Evolutionary conservation across 805 yeast genomes (phyloP).

Genomic region (Zygoascus ofunaensis): DNA sequence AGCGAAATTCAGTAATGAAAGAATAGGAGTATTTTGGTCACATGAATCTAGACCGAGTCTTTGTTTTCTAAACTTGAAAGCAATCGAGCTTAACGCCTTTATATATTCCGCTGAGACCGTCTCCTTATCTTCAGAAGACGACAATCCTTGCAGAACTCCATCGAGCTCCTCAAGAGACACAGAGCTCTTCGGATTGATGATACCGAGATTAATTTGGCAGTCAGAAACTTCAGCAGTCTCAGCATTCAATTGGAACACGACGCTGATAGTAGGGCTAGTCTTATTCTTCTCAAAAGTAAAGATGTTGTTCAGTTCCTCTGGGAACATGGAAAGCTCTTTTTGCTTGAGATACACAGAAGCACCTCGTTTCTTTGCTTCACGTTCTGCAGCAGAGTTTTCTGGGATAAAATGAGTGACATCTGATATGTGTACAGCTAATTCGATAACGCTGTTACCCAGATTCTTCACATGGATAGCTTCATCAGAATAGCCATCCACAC

Average conservation of each 20-base stretch:
- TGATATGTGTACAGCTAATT: conserved; percentile 76
- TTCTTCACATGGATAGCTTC: conserved; percentile 76
- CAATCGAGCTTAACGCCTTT: conserved; percentile 52
- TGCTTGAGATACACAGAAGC: conserved; percentile 85
- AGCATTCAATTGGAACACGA: conserved; percentile 72
- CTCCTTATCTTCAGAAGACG: conserved; percentile 2
- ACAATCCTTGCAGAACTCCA: conserved; percentile 8
- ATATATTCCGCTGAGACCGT: conserved; percentile 49
- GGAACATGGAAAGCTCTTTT: conserved; percentile 56
- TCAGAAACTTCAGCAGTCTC: conserved; percentile 61
- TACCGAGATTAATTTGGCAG: conserved; percentile 67
- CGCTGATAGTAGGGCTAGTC: conserved; percentile 60
- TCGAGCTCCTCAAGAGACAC: conserved; percentile 19
- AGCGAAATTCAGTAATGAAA: conserved; percentile 65
- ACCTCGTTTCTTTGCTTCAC: conserved; percentile 84
- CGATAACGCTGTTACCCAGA: conserved; percentile 50
- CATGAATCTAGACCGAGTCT: conserved; percentile 37
- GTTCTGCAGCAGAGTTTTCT: conserved; percentile 70
- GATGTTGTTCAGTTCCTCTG: conserved; percentile 48
- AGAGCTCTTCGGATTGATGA: conserved; percentile 52
- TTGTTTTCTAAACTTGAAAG: conserved; percentile 61
- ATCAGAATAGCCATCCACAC: conserved; percentile 53
- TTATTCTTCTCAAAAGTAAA: conserved; percentile 52
- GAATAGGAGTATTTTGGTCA: conserved; percentile 35
- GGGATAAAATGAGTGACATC: conserved; percentile 68